These are phyloP conservation scores for Tulasnella sp. DNA, from an alignment of 768 basidiomycete species.

Conservation along the genomic window DNA sequence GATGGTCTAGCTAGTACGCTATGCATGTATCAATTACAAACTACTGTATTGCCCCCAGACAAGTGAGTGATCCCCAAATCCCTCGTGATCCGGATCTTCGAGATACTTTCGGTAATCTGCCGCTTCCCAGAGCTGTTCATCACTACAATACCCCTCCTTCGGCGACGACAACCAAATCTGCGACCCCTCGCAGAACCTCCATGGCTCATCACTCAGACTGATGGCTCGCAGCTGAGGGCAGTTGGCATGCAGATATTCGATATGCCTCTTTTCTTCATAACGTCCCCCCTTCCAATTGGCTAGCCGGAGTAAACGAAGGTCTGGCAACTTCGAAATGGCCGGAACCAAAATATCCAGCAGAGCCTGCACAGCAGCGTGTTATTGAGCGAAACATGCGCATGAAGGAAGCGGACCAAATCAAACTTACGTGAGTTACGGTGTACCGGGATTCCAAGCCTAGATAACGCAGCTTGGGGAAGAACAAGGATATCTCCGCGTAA, in stretches of 20 bases:
- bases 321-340: not conserved
- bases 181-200: not conserved
- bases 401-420: no score
- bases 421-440: no score
- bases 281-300: not conserved
- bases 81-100: not conserved
- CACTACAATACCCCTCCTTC: not conserved
- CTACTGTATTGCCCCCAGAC: no score
- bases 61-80: not conserved
- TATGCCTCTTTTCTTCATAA: not conserved
- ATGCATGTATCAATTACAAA: not conserved
- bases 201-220: not conserved
- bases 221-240: not conserved
- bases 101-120: not conserved
- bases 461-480: no score
- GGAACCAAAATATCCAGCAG: not conserved
- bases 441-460: no score
- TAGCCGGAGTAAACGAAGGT: not conserved
- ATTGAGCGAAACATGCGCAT: no score
- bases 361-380: no score
- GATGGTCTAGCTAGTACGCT: not conserved
- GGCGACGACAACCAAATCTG: not conserved
- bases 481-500: no score
- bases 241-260: not conserved
- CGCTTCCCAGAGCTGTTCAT: not conserved